Base-by-base conservation (phyloP, 495 filamentous ascomycete genomes). In the Daldinia decipiens region DNA sequence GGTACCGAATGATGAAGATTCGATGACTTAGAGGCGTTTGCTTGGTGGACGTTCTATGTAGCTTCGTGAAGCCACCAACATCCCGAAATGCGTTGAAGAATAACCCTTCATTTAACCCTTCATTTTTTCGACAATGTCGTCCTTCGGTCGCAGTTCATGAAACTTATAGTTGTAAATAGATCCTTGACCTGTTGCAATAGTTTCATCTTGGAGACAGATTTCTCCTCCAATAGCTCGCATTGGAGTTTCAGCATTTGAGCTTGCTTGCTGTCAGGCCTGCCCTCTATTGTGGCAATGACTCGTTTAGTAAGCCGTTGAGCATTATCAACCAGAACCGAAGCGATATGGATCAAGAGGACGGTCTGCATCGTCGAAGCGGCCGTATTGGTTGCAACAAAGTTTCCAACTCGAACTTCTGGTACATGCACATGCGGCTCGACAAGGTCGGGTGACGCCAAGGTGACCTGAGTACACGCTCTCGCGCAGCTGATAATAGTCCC, bases 341-440 rank as follows among this genome's bases (percentile, higher is more conserved):
- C 58, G 11, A 79, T 56, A 26, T 77, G 74, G 6, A 73, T 56
- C 3, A 79, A 57, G 19, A 80, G 68, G 21, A 74, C 71, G 29
- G 61, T 71, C 34, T 81, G 77, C 77, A 81, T 79, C 2, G 74
- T 67, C 0, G 75, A 68, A 9, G 76, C 75, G 9, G 71, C 24
- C 6, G 76, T 45, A 2, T 60, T 57, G 21, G 74, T 75, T 6
- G 77, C 77, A 9, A 72, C 67, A 50, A 77, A 81, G 34, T 47
- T 71, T 12, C 79, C 79, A 21, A 81, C 70, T 11, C 76, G 76
- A 9, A 80, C 43, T 26, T 72, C 66, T 2, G 79, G 76, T 21
- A 77, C 68, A 19, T 71, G 56, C 15, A 76, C 54, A 13, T 58
- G 52, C 27, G 68, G 65, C 29, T 79, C 65, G 17, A 50, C 26